Evolutionary conservation across 257 asterid species (phyloP).

Genomic region (Oldenlandia corymbosa): DNA sequence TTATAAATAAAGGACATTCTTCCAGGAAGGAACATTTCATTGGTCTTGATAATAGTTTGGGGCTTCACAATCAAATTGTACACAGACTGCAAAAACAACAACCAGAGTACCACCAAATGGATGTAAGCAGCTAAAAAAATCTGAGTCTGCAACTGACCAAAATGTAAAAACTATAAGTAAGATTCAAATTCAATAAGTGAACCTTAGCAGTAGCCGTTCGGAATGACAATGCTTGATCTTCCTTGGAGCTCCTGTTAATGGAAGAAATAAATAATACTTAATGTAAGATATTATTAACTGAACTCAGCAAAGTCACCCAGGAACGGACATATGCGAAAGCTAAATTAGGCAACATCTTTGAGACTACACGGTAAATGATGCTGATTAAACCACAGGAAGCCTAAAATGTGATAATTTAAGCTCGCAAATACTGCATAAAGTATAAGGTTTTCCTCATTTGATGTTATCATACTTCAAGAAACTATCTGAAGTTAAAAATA

Average conservation of each 20-base stretch:
- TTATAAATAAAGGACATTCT: constrained; percentile 86
- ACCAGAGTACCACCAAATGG: background rate
- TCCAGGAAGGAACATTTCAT: constrained; percentile 99
- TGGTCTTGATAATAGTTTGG: constrained; percentile 72
- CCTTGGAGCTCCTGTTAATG: constrained; percentile 60
- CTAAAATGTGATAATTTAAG: background rate
- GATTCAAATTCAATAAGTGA: background rate
- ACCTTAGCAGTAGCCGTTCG: constrained; percentile 96
- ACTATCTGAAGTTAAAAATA: background rate
- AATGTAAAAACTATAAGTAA: background rate
- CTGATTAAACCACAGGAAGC: background rate
- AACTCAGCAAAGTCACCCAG: background rate
- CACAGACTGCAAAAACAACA: constrained; percentile 57
- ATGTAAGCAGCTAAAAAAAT: too few relatives aligned
- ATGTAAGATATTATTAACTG: background rate
- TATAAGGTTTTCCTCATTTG: background rate
- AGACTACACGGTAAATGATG: background rate
- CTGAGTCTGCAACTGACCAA: background rate
- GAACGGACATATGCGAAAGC: background rate
- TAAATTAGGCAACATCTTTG: background rate
- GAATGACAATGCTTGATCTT: constrained; percentile 72
- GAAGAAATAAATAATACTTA: constrained; percentile 14
- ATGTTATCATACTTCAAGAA: background rate
- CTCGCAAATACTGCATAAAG: background rate
- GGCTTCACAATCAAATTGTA: constrained; percentile 96